These are phyloP conservation scores for Crucibulum laeve DNA, from an alignment of 768 basidiomycete genomes.

Conservation along the genomic window DNA sequence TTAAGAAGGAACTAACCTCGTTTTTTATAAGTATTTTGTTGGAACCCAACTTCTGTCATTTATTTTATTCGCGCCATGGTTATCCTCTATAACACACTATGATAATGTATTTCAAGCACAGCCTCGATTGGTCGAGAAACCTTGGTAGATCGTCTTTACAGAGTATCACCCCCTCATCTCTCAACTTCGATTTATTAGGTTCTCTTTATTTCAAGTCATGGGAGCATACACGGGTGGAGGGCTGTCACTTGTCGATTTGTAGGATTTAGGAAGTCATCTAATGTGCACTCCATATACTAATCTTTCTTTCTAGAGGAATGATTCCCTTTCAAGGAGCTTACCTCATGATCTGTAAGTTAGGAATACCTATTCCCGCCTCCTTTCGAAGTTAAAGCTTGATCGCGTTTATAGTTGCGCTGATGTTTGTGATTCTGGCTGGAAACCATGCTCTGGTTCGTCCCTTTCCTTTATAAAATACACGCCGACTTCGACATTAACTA, in stretches of 20 bases:
- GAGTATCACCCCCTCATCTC: too few relatives aligned
- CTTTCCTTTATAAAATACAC: not conserved
- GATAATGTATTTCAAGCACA: slow-evolving; percentile 48
- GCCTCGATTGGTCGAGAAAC: slow-evolving; percentile 44
- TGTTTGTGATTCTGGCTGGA: slow-evolving; percentile 66
- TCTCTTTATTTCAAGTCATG: slow-evolving; percentile 38
- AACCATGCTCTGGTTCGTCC: slow-evolving; percentile 68
- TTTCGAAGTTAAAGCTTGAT: not conserved
- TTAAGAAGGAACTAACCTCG: too few relatives aligned
- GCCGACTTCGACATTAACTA: not conserved
- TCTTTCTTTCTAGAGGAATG: slow-evolving; percentile 43
- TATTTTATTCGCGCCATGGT: slow-evolving; percentile 59
- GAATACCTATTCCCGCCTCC: not conserved
- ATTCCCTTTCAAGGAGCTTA: slow-evolving; percentile 66
- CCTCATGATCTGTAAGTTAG: slow-evolving; percentile 47
- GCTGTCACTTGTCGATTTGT: slow-evolving; percentile 61
- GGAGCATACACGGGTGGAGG: slow-evolving; percentile 67
- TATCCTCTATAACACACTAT: slow-evolving; percentile 38
- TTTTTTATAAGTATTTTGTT: slow-evolving; percentile 76
- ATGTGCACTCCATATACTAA: slow-evolving; percentile 1
- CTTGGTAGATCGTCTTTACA: too few relatives aligned
- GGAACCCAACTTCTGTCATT: slow-evolving; percentile 51
- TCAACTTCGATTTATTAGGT: slow-evolving; percentile 23
- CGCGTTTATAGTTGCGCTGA: slow-evolving; percentile 40
- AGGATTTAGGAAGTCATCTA: slow-evolving; percentile 8